phyloP scores from a whole-genome alignment of 2,329 filamentous ascomycete species.

The Penicillium freii region DNA sequence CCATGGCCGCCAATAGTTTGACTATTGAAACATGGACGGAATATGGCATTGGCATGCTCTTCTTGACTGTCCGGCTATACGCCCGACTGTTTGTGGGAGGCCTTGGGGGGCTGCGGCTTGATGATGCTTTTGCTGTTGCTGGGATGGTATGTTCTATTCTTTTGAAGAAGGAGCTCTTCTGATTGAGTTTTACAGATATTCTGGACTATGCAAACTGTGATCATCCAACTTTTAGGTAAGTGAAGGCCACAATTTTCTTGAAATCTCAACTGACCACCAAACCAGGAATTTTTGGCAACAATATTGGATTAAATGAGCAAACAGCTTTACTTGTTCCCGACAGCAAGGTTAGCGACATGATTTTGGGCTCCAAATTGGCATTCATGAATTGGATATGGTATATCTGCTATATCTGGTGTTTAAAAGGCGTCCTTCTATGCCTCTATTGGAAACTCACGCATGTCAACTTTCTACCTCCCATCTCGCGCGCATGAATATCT shows the following conservation, averaged over 20 bases:
- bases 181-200: slow-evolving; percentile 7
- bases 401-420: slow-evolving; percentile 33
- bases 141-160: slow-evolving; percentile 14
- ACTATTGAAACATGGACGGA: slow-evolving; percentile 17
- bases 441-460: slow-evolving; percentile 34
- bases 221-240: slow-evolving; percentile 14
- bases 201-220: slow-evolving; percentile 15
- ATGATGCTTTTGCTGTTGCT: slow-evolving; percentile 18
- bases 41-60: slow-evolving; percentile 22
- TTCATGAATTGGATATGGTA: slow-evolving; percentile 39
- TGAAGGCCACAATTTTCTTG: too few species aligned
- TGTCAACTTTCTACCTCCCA: not conserved
- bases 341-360: slow-evolving; percentile 20
- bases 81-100: slow-evolving; percentile 13
- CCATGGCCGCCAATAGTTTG: slow-evolving; percentile 11
- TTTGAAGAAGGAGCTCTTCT: not conserved
- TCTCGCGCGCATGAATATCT: not conserved
- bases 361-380: slow-evolving; percentile 32
- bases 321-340: slow-evolving; percentile 30
- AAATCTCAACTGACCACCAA: too few species aligned
- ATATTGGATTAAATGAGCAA: slow-evolving; percentile 28
- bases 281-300: slow-evolving; percentile 17
- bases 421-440: slow-evolving; percentile 34
- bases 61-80: slow-evolving; percentile 12
- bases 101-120: slow-evolving; percentile 12